Conservation (phyloP, 805 yeast genomes). For the Spathaspora passalidarum region DNA sequence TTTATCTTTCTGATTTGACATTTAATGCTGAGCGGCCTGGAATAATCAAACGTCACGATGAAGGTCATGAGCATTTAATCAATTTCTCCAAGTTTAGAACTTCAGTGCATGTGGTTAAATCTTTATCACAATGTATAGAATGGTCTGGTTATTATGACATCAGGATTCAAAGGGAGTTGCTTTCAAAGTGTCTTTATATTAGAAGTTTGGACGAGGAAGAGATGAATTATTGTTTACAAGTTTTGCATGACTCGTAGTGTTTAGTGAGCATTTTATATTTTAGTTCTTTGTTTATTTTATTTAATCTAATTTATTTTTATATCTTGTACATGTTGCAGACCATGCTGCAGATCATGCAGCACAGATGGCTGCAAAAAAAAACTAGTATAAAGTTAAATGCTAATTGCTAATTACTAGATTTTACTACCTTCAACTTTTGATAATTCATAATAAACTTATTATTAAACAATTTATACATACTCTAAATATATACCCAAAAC, state of each 20-base stretch:
- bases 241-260: not conserved
- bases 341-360: not conserved
- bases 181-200: conserved; percentile 83
- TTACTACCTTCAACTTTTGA: no score
- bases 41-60: conserved; percentile 27
- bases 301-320: no score
- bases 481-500: not conserved
- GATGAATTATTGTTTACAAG: conserved; percentile 38
- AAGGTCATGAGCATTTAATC: conserved; percentile 35
- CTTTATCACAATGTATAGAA: conserved; percentile 75
- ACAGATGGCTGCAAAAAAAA: not conserved
- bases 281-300: no score
- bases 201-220: conserved; percentile 72
- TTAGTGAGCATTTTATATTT: not conserved
- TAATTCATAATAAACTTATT: no score
- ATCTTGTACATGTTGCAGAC: not conserved
- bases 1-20: conserved; percentile 78
- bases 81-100: conserved; percentile 78
- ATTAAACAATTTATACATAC: not conserved
- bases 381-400: no score
- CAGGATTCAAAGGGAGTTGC: conserved; percentile 54
- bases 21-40: conserved; percentile 67
- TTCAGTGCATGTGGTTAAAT: conserved; percentile 72
- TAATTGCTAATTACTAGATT: no score
- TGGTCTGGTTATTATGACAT: conserved; percentile 73